Evolutionary conservation across 306 rosid species (phyloP).

Genomic region (Pachyrhizus erosus): DNA sequence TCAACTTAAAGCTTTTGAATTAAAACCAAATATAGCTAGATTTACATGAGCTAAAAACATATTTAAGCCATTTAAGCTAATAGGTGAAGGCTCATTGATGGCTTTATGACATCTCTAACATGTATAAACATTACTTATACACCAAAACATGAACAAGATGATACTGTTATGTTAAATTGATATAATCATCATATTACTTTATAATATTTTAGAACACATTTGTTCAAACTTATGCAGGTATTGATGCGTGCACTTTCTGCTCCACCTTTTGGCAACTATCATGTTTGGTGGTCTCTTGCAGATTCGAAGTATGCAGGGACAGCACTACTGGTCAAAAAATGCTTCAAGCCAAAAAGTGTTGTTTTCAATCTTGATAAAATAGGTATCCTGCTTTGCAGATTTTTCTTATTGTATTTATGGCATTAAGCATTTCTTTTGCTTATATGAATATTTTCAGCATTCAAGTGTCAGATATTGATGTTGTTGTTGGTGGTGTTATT

Average conservation of each 20-base stretch:
- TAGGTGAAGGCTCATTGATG: not conserved
- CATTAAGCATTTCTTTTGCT: not conserved
- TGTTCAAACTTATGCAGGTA: constrained; percentile 60
- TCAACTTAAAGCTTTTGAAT: not conserved
- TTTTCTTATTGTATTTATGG: not conserved
- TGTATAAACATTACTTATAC: not conserved
- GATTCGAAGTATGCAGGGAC: constrained; percentile 99
- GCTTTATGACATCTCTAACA: not conserved
- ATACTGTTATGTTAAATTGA: not conserved
- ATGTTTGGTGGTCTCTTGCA: constrained; percentile 96
- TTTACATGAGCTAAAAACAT: not conserved
- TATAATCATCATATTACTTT: constrained; percentile 19
- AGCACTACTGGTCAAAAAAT: constrained; percentile 81
- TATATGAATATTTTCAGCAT: constrained; percentile 21
- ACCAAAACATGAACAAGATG: not conserved
- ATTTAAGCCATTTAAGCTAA: not conserved
- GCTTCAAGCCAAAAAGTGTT: constrained; percentile 77
- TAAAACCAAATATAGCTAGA: not conserved
- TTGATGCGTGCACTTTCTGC: constrained; percentile 87
- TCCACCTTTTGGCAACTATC: constrained; percentile 80
- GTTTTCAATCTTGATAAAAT: constrained; percentile 86
- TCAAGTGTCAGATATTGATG: constrained; percentile 23
- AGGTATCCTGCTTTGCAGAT: constrained; percentile 56
- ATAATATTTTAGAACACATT: constrained; percentile 24
- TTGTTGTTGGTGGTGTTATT: not conserved